Conservation (phyloP, 371 early-diverging fungal species). For the Syncephalastrum contaminatum region DNA sequence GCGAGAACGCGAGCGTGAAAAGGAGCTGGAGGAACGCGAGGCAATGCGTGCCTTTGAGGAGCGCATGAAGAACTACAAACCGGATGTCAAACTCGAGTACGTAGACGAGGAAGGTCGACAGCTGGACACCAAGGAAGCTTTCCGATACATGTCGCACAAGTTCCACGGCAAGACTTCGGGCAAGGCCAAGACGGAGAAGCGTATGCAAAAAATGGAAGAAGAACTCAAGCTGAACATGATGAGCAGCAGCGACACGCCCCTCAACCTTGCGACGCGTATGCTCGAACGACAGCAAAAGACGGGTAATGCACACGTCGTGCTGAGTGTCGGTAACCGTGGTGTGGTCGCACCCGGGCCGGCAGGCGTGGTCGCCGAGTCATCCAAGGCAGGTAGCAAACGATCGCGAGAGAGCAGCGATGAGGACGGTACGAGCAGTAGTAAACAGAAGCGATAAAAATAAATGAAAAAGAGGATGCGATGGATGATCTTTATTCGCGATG, state of each 20-base stretch:
- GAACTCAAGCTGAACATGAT: conserved; percentile 76
- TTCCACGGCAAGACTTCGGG: conserved; percentile 95
- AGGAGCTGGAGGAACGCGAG: conserved; percentile 62
- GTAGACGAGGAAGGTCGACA: conserved; percentile 83
- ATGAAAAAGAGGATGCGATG: neutral
- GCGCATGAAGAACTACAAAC: conserved; percentile 88
- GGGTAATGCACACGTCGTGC: conserved; percentile 80
- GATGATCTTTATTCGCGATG: conserved; percentile 47
- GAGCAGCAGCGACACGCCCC: conserved; percentile 79
- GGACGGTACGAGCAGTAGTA: neutral
- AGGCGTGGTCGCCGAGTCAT: conserved; percentile 1
- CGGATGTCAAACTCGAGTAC: conserved; percentile 89
- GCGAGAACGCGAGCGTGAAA: conserved; percentile 50
- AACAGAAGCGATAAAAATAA: conserved; percentile 9
- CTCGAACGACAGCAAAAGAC: conserved; percentile 71
- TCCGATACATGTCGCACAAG: conserved; percentile 86
- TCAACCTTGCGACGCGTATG: conserved; percentile 73
- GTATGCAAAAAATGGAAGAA: conserved; percentile 77
- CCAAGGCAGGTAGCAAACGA: conserved; percentile 10
- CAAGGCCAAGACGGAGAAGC: conserved; percentile 93
- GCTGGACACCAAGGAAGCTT: conserved; percentile 89
- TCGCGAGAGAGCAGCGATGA: conserved; percentile 4
- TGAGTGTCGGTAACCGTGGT: conserved; percentile 78
- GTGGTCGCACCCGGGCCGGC: conserved; percentile 30
- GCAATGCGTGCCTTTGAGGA: conserved; percentile 74